Evolutionary conservation across 179 eudicot genomes (phyloP).

Genomic region (Gypsophila paniculata): DNA sequence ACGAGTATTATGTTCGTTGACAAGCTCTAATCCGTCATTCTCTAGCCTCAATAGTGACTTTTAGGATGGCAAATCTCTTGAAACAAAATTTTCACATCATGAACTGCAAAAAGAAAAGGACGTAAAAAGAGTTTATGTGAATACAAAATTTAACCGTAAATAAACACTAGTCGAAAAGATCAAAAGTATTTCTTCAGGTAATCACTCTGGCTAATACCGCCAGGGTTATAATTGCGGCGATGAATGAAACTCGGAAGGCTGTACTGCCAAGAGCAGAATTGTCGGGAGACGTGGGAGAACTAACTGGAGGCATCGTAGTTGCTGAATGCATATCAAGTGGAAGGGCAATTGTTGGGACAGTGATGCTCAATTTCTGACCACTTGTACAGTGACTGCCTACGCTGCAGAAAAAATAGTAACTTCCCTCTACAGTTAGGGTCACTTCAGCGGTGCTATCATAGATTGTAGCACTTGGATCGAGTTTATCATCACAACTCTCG

Average conservation of each 20-base stretch:
- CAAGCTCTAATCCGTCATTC: too few species aligned
- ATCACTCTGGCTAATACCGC: neutral
- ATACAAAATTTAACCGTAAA: neutral
- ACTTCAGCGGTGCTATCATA: slow-evolving; percentile 9
- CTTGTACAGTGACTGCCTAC: slow-evolving; percentile 26
- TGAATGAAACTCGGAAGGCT: slow-evolving; percentile 3
- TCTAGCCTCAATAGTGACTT: too few species aligned
- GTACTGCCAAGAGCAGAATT: slow-evolving; percentile 4
- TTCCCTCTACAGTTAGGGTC: slow-evolving; percentile 22
- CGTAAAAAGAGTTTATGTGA: neutral
- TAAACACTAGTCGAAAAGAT: too few species aligned
- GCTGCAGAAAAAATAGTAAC: slow-evolving; percentile 33
- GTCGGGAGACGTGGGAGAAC: neutral
- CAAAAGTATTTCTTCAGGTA: neutral
- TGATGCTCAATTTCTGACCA: slow-evolving; percentile 23
- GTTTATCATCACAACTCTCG: slow-evolving; percentile 11
- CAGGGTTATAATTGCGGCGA: neutral
- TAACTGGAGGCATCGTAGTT: neutral
- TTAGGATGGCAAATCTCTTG: too few species aligned
- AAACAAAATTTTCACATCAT: too few species aligned
- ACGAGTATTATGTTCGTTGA: too few species aligned
- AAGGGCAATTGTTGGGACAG: slow-evolving; percentile 7
- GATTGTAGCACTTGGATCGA: neutral
- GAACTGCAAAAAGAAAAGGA: too few species aligned
- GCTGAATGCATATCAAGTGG: neutral